Conservation (phyloP, 371 early-diverging fungal species). For the Blakeslea trispora region DNA sequence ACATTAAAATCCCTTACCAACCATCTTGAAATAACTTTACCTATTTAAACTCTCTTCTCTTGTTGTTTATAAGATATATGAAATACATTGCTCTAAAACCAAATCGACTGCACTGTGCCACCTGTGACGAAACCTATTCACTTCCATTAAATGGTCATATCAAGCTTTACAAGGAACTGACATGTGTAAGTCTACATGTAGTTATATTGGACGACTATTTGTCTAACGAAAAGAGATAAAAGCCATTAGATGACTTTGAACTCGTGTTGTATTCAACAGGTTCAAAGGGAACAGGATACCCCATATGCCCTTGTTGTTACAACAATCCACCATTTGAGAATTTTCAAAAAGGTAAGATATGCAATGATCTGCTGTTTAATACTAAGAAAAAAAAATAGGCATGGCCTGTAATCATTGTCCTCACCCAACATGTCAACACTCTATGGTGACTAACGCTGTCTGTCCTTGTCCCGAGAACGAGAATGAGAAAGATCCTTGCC, state of each 20-base stretch:
- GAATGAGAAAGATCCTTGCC: slow-evolving; percentile 35
- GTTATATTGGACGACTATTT: not conserved
- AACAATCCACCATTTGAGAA: slow-evolving; percentile 59
- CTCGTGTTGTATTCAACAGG: slow-evolving; percentile 55
- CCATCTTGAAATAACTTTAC: no score
- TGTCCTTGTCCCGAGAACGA: slow-evolving; percentile 51
- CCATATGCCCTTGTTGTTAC: slow-evolving; percentile 57
- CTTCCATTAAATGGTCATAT: slow-evolving; percentile 56
- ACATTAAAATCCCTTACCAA: no score
- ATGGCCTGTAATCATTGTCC: slow-evolving; percentile 60
- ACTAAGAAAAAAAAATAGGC: slow-evolving; percentile 10
- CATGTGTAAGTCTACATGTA: slow-evolving; percentile 37
- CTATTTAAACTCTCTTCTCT: not conserved
- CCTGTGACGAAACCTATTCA: slow-evolving; percentile 58
- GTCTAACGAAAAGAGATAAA: not conserved
- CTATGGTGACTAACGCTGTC: slow-evolving; percentile 48
- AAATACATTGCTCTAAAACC: slow-evolving; percentile 54
- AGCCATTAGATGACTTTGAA: slow-evolving; percentile 58
- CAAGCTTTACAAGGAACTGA: slow-evolving; percentile 53
- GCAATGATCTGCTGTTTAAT: no score
- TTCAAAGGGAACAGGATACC: slow-evolving; percentile 55
- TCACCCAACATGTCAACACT: slow-evolving; percentile 52
- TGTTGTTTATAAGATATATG: slow-evolving; percentile 36
- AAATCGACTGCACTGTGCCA: slow-evolving; percentile 51
- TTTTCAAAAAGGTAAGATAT: slow-evolving; percentile 33